Evolutionary conservation across 805 yeast species (phyloP).

Genomic region (Candida gorgasii): DNA sequence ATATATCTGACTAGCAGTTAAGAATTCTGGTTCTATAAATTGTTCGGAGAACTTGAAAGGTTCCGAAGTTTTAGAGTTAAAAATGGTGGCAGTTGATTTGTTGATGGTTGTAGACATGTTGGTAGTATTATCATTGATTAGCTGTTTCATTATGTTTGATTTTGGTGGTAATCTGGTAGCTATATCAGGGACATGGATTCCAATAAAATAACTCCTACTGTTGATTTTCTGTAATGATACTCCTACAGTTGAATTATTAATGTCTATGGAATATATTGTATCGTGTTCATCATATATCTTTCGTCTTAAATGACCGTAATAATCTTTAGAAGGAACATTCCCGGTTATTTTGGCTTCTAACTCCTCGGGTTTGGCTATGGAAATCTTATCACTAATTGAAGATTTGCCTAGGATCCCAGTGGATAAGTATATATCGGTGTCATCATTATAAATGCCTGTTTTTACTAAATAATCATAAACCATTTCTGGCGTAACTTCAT

Average conservation of each 20-base stretch:
- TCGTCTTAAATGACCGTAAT: conserved; percentile 32
- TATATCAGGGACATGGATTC: conserved; percentile 46
- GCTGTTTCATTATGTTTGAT: conserved; percentile 18
- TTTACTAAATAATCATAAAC: conserved; percentile 3
- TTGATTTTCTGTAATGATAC: conserved; percentile 39
- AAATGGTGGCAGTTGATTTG: conserved; percentile 9
- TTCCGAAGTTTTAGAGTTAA: conserved; percentile 17
- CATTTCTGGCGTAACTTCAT: neutral
- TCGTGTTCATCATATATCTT: conserved; percentile 28
- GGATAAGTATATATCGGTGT: conserved; percentile 14
- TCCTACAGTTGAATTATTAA: conserved; percentile 20
- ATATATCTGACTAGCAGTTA: neutral
- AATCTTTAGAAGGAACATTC: neutral
- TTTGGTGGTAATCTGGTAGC: conserved; percentile 35
- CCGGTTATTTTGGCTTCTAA: conserved; percentile 12
- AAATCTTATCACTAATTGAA: conserved; percentile 6
- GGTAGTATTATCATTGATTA: conserved; percentile 5
- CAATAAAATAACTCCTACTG: conserved; percentile 33
- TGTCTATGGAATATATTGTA: conserved; percentile 32
- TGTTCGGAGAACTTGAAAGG: conserved; percentile 22
- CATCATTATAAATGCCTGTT: conserved; percentile 8
- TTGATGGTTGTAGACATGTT: conserved; percentile 2
- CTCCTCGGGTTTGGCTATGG: conserved; percentile 21
- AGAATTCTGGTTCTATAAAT: conserved; percentile 19
- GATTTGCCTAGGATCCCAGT: conserved; percentile 10